Percentiles rank a stretch among this genome's conserved stretches.
phyloP scores from a whole-genome alignment of 495 filamentous ascomycete genomes.

The Xylaria intraflava region DNA sequence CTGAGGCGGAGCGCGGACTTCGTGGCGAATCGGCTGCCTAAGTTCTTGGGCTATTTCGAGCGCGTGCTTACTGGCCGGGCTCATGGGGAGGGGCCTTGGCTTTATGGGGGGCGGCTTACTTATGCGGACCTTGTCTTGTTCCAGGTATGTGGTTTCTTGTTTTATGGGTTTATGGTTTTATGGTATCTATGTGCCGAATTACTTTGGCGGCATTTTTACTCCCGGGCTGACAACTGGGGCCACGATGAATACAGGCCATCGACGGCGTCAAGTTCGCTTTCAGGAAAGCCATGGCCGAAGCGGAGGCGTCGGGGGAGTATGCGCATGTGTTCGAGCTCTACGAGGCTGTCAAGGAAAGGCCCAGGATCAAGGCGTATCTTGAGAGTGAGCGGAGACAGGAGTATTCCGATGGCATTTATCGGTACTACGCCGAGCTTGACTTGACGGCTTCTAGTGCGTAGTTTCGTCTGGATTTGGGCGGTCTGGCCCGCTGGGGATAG shows the following conservation, averaged over 20 bases:
- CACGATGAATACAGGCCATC: slow-evolving; percentile 17
- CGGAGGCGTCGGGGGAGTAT: slow-evolving; percentile 40
- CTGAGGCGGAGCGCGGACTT: slow-evolving; percentile 46
- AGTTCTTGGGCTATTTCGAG: slow-evolving; percentile 60
- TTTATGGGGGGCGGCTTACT: slow-evolving; percentile 52
- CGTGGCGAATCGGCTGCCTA: slow-evolving; percentile 52
- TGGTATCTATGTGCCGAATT: background rate
- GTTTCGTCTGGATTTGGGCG: too few relatives aligned
- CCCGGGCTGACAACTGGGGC: background rate
- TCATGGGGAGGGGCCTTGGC: slow-evolving; percentile 48
- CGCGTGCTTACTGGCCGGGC: slow-evolving; percentile 50
- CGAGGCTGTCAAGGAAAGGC: slow-evolving; percentile 39
- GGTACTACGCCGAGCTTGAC: slow-evolving; percentile 54
- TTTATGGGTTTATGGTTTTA: background rate
- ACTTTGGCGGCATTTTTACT: background rate
- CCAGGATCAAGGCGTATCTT: slow-evolving; percentile 47
- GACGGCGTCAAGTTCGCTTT: slow-evolving; percentile 48
- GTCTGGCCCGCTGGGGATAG: too few relatives aligned
- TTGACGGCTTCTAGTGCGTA: background rate
- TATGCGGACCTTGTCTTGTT: slow-evolving; percentile 65
- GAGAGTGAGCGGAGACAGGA: slow-evolving; percentile 44
- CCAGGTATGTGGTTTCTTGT: slow-evolving; percentile 40
- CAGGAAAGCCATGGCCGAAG: slow-evolving; percentile 42
- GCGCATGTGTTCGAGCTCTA: slow-evolving; percentile 43
- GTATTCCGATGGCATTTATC: slow-evolving; percentile 48